These are phyloP conservation scores for Sclerotinia borealis DNA, from an alignment of 2,329 filamentous ascomycete genomes.

Conservation along the genomic window DNA sequence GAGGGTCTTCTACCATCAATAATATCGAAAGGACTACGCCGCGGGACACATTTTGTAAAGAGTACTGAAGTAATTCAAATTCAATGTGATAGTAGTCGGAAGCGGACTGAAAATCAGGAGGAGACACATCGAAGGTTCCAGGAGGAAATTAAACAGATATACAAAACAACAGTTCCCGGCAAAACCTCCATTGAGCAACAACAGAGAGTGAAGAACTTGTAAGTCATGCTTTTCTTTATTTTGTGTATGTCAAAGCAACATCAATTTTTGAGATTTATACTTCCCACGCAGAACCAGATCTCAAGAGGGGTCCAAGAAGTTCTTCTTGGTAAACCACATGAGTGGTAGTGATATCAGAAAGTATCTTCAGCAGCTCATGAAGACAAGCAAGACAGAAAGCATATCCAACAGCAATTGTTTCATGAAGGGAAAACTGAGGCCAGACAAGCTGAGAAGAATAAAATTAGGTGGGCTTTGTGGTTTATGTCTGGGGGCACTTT, in stretches of 20 bases:
- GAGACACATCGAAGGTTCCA: constrained; percentile 26
- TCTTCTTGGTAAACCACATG: neutral
- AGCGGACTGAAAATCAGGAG: constrained; percentile 26
- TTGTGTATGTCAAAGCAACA: neutral
- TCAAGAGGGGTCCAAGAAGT: neutral
- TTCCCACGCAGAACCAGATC: neutral
- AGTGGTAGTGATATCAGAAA: neutral
- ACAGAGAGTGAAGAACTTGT: constrained; percentile 42
- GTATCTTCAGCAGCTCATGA: neutral
- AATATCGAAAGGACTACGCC: constrained; percentile 24
- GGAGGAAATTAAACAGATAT: constrained; percentile 28
- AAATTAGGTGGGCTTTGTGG: neutral
- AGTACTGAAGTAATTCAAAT: constrained; percentile 29
- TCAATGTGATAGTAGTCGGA: constrained; percentile 27
- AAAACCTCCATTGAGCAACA: constrained; percentile 44
- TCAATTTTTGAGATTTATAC: neutral
- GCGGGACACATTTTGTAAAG: constrained; percentile 27
- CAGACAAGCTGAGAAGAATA: neutral
- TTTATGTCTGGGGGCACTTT: neutral
- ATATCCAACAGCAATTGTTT: neutral
- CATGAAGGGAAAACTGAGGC: neutral
- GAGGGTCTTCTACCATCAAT: constrained; percentile 24
- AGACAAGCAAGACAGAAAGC: neutral
- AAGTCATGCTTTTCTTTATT: constrained; percentile 15
- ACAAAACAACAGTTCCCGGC: constrained; percentile 28